Conservation (phyloP, 1,284 basidiomycete species). For the Fomes fomentarius region DNA sequence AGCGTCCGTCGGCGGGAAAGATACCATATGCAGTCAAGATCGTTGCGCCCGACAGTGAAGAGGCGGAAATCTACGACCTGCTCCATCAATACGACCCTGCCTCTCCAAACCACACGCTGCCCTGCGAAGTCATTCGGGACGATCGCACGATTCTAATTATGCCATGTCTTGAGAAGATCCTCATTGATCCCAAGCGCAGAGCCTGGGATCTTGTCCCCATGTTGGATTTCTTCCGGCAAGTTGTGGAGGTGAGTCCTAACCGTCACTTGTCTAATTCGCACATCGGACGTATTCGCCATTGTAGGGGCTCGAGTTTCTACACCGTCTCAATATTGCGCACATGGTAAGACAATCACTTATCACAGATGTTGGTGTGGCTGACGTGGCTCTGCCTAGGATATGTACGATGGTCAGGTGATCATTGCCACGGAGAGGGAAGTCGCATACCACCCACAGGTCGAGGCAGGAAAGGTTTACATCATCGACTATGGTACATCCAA, state of each 20-base stretch:
- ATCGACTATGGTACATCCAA: neutral
- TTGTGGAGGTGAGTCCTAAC: neutral
- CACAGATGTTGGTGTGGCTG: neutral
- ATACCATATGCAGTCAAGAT: neutral
- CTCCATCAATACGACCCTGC: too few species aligned
- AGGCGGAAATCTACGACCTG: too few species aligned
- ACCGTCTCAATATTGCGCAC: neutral
- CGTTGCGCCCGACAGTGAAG: neutral
- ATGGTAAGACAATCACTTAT: neutral
- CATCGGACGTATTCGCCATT: neutral
- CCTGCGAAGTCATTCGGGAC: too few species aligned
- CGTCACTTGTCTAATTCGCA: neutral
- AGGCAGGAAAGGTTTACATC: neutral
- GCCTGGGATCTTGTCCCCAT: neutral
- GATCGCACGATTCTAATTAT: neutral
- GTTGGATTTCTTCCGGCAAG: neutral
- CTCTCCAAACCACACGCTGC: too few species aligned
- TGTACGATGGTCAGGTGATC: neutral
- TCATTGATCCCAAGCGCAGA: neutral
- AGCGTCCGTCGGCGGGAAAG: neutral
- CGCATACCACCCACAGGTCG: neutral
- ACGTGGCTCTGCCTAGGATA: neutral
- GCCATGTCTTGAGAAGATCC: neutral
- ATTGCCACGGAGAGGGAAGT: neutral
- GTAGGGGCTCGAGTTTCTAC: neutral